These are phyloP conservation scores for Blastocystis hominis DNA, from an alignment of 352 stramenopile genomes.

Conservation along the genomic window DNA sequence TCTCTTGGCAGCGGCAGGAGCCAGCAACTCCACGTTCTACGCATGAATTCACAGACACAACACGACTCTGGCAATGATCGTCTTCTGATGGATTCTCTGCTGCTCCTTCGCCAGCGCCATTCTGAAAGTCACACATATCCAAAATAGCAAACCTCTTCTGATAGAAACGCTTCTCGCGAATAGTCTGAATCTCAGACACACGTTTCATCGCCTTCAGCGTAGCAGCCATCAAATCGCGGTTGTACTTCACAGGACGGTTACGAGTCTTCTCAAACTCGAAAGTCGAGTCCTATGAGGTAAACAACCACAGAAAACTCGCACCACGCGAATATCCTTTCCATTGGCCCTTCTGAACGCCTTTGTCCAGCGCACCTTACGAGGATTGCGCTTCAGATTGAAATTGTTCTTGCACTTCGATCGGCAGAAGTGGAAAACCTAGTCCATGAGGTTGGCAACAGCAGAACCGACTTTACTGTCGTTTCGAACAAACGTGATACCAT, in stretches of 20 bases:
- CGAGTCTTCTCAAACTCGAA: constrained; percentile 99
- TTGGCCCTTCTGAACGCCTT: constrained; percentile 92
- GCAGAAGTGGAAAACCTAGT: constrained; percentile 85
- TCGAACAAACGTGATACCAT: constrained; percentile 95
- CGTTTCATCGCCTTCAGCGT: constrained; percentile 95
- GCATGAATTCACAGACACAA: background rate
- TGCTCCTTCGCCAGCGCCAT: constrained; percentile 42
- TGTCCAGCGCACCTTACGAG: constrained; percentile 98
- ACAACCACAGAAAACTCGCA: background rate
- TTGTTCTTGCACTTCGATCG: constrained; percentile 99
- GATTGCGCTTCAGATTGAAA: constrained; percentile 99
- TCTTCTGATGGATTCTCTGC: constrained; percentile 40
- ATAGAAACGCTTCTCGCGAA: constrained; percentile 88
- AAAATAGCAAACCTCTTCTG: constrained; percentile 67
- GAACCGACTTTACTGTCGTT: constrained; percentile 88
- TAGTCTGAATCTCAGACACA: constrained; percentile 89
- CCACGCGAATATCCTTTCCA: constrained; percentile 96
- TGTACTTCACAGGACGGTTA: constrained; percentile 96
- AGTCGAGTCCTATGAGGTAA: constrained; percentile 78
- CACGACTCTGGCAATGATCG: constrained; percentile 13
- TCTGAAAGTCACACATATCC: background rate
- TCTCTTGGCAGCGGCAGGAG: background rate
- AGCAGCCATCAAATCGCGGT: constrained; percentile 92
- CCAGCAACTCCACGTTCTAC: constrained; percentile 46
- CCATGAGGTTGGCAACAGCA: background rate